Conservation (phyloP, 345 rosid genomes). For the Boechera stricta region DNA sequence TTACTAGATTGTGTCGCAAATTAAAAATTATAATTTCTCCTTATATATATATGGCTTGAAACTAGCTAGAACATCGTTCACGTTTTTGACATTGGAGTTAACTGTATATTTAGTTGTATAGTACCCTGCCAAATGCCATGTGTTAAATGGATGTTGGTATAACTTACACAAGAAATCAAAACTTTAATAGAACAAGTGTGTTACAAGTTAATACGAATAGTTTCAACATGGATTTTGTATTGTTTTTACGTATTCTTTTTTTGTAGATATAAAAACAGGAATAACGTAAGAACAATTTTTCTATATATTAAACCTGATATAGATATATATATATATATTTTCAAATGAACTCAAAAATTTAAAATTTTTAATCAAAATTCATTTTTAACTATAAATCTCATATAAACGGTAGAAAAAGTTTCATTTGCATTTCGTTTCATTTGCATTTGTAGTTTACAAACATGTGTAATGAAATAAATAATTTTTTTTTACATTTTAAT, state of each 20-base stretch:
- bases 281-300: not conserved
- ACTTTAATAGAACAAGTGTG: not conserved
- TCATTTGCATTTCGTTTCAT: not conserved
- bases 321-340: not conserved
- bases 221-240: not conserved
- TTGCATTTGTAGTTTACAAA: not conserved
- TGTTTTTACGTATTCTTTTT: not conserved
- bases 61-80: not conserved
- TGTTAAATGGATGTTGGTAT: not conserved
- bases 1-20: not conserved
- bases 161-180: not conserved
- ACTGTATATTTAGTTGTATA: too few relatives aligned
- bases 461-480: not conserved
- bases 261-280: not conserved
- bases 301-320: not conserved
- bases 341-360: not conserved
- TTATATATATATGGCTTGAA: not conserved
- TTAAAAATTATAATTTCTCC: not conserved
- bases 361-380: not conserved
- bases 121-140: too few relatives aligned
- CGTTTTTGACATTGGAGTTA: not conserved
- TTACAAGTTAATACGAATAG: slow-evolving; percentile 10
- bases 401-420: not conserved
- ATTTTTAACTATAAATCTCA: not conserved
- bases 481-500: too few relatives aligned